Evolutionary conservation across 306 rosid genomes (phyloP).

Genomic region (Phaseolus lunatus): DNA sequence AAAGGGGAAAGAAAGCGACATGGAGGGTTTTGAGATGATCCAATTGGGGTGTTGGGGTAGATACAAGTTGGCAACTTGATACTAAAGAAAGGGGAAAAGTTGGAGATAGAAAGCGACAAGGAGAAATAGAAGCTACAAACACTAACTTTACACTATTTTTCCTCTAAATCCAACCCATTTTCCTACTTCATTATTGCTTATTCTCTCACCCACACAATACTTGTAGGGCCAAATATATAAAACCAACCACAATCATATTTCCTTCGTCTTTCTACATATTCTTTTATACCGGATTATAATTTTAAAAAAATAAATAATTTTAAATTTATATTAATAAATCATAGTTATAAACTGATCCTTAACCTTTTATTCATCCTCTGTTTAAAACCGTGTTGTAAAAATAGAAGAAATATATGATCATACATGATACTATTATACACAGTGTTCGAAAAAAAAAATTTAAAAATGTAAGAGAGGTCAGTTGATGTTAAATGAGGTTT

Average conservation of each 20-base stretch:
- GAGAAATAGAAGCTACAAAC: slow-evolving; percentile 49
- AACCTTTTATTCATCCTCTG: no score
- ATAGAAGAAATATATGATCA: no score
- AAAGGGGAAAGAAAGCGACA: slow-evolving; percentile 55
- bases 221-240: slow-evolving; percentile 26
- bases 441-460: no score
- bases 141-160: slow-evolving; percentile 49
- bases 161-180: slow-evolving; percentile 25
- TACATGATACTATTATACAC: no score
- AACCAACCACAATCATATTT: slow-evolving; percentile 34
- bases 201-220: not conserved
- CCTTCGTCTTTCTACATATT: slow-evolving; percentile 1
- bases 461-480: no score
- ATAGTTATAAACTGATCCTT: no score
- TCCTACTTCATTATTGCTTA: slow-evolving; percentile 45
- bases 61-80: slow-evolving; percentile 71
- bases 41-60: slow-evolving; percentile 41
- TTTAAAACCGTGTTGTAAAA: no score
- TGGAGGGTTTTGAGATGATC: slow-evolving; percentile 34
- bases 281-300: no score
- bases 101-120: slow-evolving; percentile 21
- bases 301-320: no score
- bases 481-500: not conserved
- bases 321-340: no score
- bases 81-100: slow-evolving; percentile 5